Conservation (phyloP, 2,329 filamentous ascomycete genomes). For the Ampelomyces quisqualis region DNA sequence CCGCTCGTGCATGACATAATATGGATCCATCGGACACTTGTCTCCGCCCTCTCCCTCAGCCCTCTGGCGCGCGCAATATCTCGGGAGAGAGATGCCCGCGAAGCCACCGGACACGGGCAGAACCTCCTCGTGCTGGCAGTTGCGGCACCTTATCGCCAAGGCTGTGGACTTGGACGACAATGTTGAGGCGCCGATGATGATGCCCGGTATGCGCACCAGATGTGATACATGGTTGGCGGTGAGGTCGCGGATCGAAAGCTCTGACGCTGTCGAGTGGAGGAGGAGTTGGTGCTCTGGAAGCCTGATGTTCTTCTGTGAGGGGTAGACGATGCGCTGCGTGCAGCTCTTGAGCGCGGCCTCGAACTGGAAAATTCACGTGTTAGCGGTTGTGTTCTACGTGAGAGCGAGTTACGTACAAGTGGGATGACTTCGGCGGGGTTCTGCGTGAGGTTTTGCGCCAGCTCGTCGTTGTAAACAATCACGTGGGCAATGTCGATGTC, state of each 20-base stretch:
- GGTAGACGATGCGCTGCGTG: conserved; percentile 90
- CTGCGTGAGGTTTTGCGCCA: conserved; percentile 84
- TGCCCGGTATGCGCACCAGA: conserved; percentile 94
- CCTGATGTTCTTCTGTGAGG: conserved; percentile 64
- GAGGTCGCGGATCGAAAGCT: conserved; percentile 90
- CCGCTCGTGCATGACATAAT: conserved; percentile 92
- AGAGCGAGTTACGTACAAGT: conserved; percentile 61
- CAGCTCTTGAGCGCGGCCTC: conserved; percentile 87
- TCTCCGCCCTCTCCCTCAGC: conserved; percentile 66
- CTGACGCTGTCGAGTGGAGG: conserved; percentile 85
- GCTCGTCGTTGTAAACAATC: conserved; percentile 93
- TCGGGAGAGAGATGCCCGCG: conserved; percentile 78
- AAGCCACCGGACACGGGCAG: conserved; percentile 82
- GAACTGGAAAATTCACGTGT: conserved; percentile 65
- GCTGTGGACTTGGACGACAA: conserved; percentile 93
- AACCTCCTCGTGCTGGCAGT: conserved; percentile 71
- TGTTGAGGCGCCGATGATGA: conserved; percentile 95
- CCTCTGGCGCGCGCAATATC: conserved; percentile 69
- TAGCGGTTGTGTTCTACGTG: neutral
- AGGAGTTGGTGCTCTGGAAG: conserved; percentile 93
- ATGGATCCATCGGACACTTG: conserved; percentile 88
- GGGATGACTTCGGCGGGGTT: conserved; percentile 93
- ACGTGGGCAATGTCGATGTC: conserved; percentile 94
- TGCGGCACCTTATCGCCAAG: conserved; percentile 83
- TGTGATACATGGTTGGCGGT: conserved; percentile 90